phyloP scores from a whole-genome alignment of 768 basidiomycete genomes.

The Harrya chromipes region DNA sequence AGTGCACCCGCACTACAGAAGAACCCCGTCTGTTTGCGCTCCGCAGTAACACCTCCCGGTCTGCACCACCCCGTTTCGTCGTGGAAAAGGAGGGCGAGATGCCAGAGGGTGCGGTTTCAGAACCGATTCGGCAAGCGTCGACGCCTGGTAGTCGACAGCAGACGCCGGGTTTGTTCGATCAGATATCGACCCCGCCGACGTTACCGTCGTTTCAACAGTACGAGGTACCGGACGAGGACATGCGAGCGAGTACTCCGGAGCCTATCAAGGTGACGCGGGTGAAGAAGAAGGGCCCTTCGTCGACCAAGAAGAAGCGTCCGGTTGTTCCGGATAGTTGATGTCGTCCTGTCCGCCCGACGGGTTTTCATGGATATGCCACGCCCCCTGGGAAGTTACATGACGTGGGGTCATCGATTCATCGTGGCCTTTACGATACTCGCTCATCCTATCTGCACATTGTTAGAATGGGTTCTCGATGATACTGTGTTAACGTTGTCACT shows the following conservation, averaged over 20 bases:
- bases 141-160: constrained; percentile 27
- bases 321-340: constrained; percentile 21
- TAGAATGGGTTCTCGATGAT: too few relatives aligned
- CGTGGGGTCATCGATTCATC: too few relatives aligned
- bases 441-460: too few relatives aligned
- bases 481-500: too few relatives aligned
- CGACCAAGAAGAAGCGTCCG: constrained; percentile 69
- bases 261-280: constrained; percentile 73
- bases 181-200: constrained; percentile 34
- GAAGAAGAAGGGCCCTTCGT: constrained; percentile 55
- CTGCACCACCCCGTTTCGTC: constrained; percentile 47
- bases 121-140: constrained; percentile 19
- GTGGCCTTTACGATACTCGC: too few relatives aligned
- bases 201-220: constrained; percentile 49
- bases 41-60: constrained; percentile 37
- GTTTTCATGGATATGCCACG: background rate
- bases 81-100: constrained; percentile 85
- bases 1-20: constrained; percentile 26
- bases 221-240: constrained; percentile 43
- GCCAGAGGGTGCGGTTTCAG: constrained; percentile 54
- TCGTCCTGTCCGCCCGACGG: background rate
- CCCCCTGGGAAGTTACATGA: too few relatives aligned
- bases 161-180: constrained; percentile 27
- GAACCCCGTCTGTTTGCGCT: constrained; percentile 46
- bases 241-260: constrained; percentile 57